Percentiles rank a stretch among this genome's conserved stretches.
phyloP scores from a whole-genome alignment of 768 basidiomycete species.

The Tylopilus felleus region DNA sequence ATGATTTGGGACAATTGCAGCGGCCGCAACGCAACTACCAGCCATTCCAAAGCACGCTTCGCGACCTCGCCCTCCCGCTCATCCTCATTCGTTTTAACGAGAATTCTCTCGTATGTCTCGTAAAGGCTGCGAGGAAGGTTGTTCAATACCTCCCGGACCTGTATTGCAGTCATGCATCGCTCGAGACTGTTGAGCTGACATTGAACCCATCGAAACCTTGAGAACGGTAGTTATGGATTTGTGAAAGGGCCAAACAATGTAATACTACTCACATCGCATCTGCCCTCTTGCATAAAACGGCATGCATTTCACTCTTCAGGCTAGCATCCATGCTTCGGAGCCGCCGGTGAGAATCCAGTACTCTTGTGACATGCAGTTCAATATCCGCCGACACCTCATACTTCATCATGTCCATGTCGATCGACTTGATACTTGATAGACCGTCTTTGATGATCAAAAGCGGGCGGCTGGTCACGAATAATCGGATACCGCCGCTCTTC shows the following conservation, averaged over 20 bases:
- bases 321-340: background rate
- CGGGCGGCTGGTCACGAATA: slow-evolving; percentile 11
- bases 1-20: slow-evolving; percentile 5
- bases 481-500: background rate
- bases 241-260: too few relatives aligned
- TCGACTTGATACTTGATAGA: background rate
- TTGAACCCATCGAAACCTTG: slow-evolving; percentile 17
- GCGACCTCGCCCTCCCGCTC: background rate
- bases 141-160: background rate
- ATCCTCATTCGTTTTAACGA: background rate
- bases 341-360: background rate
- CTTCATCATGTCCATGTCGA: slow-evolving; percentile 6
- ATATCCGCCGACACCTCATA: slow-evolving; percentile 3
- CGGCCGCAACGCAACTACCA: slow-evolving; percentile 1
- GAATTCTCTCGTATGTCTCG: slow-evolving; percentile 7
- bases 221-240: too few relatives aligned
- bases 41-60: slow-evolving; percentile 3
- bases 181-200: slow-evolving; percentile 12
- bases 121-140: slow-evolving; percentile 8
- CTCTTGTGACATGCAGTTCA: background rate
- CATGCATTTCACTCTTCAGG: background rate
- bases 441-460: slow-evolving; percentile 6
- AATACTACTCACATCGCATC: background rate
- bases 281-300: background rate
- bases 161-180: too few relatives aligned